Evolutionary conservation across 1,284 basidiomycete species (phyloP).

Genomic region (Tremellales sp.): DNA sequence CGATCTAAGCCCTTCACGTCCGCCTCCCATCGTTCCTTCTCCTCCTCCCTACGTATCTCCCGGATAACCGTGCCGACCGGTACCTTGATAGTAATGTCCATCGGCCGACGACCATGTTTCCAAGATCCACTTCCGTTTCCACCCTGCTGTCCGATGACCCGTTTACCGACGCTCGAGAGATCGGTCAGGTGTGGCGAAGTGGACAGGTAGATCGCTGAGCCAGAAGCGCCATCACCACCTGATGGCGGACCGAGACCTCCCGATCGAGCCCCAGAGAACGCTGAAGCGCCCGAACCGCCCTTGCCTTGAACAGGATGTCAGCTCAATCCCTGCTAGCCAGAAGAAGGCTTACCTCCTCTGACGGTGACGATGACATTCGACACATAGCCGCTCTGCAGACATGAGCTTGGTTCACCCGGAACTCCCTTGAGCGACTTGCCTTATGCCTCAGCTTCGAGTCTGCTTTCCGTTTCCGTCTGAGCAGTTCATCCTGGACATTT

Average conservation of each 20-base stretch:
- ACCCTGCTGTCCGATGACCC: conserved; percentile 65
- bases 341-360: conserved; percentile 60
- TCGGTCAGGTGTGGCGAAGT: conserved; percentile 72
- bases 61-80: conserved; percentile 84
- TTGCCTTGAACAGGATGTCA: conserved; percentile 55
- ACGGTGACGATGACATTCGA: conserved; percentile 75
- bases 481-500: conserved; percentile 33
- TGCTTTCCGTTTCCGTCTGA: conserved; percentile 35
- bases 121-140: conserved; percentile 73
- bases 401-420: not conserved
- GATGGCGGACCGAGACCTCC: conserved; percentile 76
- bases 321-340: not conserved
- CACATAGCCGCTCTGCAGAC: conserved; percentile 66
- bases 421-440: conserved; percentile 16
- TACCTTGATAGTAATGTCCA: conserved; percentile 70
- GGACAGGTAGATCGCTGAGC: conserved; percentile 77
- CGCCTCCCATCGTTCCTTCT: conserved; percentile 53
- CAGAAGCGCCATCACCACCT: conserved; percentile 83
- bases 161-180: conserved; percentile 65
- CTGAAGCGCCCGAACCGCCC: conserved; percentile 77
- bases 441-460: conserved; percentile 43
- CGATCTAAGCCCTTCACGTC: conserved; percentile 50
- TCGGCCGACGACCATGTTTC: conserved; percentile 71
- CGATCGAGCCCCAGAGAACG: conserved; percentile 76
- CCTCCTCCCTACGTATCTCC: conserved; percentile 58